Evolutionary conservation across 495 filamentous ascomycete genomes (phyloP).

Genomic region (Umbilicaria muhlenbergii): DNA sequence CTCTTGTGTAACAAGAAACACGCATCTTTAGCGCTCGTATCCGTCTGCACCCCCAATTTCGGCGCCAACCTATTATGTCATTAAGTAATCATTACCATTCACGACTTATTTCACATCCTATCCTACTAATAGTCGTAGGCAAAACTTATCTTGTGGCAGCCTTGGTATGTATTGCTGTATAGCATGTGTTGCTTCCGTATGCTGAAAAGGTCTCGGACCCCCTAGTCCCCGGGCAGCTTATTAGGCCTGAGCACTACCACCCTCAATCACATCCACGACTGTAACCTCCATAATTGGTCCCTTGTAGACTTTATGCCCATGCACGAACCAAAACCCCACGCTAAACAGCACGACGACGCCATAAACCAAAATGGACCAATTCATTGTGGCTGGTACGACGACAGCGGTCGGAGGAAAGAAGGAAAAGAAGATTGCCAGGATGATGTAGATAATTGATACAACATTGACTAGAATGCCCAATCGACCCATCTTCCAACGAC

Average conservation of each 20-base stretch:
- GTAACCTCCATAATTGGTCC: constrained; percentile 30
- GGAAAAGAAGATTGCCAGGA: constrained; percentile 33
- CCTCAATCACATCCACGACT: neutral
- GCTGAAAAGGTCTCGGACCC: too few species aligned
- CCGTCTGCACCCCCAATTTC: too few species aligned
- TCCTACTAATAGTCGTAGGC: too few species aligned
- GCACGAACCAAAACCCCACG: constrained; percentile 28
- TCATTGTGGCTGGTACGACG: constrained; percentile 24
- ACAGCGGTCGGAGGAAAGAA: constrained; percentile 28
- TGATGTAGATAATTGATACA: constrained; percentile 25
- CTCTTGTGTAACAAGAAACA: too few species aligned
- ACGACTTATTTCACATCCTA: too few species aligned
- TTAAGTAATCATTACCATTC: too few species aligned
- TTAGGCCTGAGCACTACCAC: too few species aligned
- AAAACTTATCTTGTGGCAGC: too few species aligned
- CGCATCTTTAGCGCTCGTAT: too few species aligned
- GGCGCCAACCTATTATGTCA: too few species aligned
- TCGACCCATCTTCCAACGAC: constrained; percentile 14
- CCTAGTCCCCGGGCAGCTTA: neutral
- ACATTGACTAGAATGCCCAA: too few species aligned
- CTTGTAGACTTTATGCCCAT: constrained; percentile 25
- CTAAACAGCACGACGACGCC: constrained; percentile 26
- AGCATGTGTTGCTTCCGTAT: neutral
- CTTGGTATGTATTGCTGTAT: too few species aligned
- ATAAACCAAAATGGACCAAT: constrained; percentile 31